Base-by-base conservation (phyloP, 768 basidiomycete genomes). In the Saitozyma sp. region DNA sequence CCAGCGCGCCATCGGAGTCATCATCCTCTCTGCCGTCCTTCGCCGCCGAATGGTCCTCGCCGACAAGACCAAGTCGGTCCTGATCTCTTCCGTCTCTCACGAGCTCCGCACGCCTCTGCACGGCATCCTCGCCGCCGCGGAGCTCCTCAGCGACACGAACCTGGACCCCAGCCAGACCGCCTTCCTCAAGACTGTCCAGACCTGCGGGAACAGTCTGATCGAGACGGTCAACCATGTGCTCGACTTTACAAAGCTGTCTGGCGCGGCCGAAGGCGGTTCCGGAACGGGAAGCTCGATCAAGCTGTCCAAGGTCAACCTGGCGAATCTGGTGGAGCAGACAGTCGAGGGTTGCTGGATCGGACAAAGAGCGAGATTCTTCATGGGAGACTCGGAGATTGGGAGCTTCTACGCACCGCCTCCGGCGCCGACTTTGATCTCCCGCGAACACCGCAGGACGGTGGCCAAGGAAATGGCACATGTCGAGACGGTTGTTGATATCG, bases 141-240 rank as follows among this genome's bases (percentile, higher is more conserved):
- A 97, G 71, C 82, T 97, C n/a, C 83, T 97, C 20, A 84, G 85
- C 52, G 93, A 95, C 51, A 95, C 90, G 11, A 73, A 84, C n/a
- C 81, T 97, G 40, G 89, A 86, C 71, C 86, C 89, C 52, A 87
- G 87, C 11, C 94, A 97, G 77, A 76, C 82, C 9, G 91, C 92
- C 0, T 95, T 92, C 82, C 81, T 96, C 54, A 89, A 92, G 74
- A 96, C 94, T 0, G 90, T 96, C 0, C 90, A 93, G 77, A 92
- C 91, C 7, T 96, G 93, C 73, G 93, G 92, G 13, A 94, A 89
- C n/a, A 92, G 91, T 0, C 84, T 97, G 0, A 91, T 94, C 48
- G 94, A 97, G 81, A 95, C 93, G 0, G 92, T 97, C 54, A 96
- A 96, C 73, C 94, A 97, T 69, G 94, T 97, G 6, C 82, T 97